Percentiles rank a stretch among this genome's conserved stretches.
These are phyloP conservation scores for Beauveria bassiana DNA, from an alignment of 2,329 filamentous ascomycete genomes.

Conservation along the genomic window DNA sequence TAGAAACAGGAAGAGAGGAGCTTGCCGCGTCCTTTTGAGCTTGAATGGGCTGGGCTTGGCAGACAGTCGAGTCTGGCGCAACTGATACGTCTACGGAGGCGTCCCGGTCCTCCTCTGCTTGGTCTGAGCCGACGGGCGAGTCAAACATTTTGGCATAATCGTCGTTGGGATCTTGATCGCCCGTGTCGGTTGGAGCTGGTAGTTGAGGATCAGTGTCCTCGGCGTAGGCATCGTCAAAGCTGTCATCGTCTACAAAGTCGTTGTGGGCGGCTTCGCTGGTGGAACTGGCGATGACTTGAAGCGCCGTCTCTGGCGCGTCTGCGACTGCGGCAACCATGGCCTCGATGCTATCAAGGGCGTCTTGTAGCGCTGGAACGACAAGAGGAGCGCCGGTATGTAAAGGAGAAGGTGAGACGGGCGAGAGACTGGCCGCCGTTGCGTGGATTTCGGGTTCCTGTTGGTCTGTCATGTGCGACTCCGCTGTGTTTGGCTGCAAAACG, in stretches of 20 bases:
- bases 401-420: slow-evolving; percentile 42
- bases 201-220: slow-evolving; percentile 25
- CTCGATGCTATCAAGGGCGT: slow-evolving; percentile 43
- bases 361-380: slow-evolving; percentile 42
- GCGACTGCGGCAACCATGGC: slow-evolving; percentile 34
- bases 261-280: slow-evolving; percentile 25
- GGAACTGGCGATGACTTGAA: slow-evolving; percentile 23
- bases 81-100: slow-evolving; percentile 31
- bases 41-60: slow-evolving; percentile 31
- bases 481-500: background rate
- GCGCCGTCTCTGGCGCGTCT: slow-evolving; percentile 22
- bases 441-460: slow-evolving; percentile 37
- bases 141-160: slow-evolving; percentile 46
- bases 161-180: slow-evolving; percentile 30
- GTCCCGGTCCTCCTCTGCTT: slow-evolving; percentile 27
- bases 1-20: slow-evolving; percentile 22
- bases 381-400: slow-evolving; percentile 38
- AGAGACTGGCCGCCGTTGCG: slow-evolving; percentile 43
- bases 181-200: slow-evolving; percentile 20
- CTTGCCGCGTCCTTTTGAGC: slow-evolving; percentile 19
- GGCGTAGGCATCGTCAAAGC: slow-evolving; percentile 40
- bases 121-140: slow-evolving; percentile 34
- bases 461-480: slow-evolving; percentile 6
- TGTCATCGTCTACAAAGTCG: slow-evolving; percentile 37
- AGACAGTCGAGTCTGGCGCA: slow-evolving; percentile 34